Evolutionary conservation across 2,329 filamentous ascomycete species (phyloP).

Genomic region (Diaporthe sp.): DNA sequence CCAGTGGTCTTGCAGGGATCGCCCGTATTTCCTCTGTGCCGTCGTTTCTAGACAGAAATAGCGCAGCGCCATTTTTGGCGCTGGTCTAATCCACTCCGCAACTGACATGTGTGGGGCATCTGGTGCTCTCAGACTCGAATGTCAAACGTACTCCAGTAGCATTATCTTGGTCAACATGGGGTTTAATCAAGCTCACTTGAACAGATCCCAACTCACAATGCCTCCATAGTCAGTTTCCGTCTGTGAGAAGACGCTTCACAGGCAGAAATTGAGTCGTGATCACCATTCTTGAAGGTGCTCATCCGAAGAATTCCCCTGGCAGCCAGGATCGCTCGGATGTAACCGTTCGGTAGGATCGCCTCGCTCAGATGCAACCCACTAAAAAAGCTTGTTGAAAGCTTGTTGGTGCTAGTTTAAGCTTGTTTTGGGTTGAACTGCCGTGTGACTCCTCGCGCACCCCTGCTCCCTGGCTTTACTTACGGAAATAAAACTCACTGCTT

Average conservation of each 20-base stretch:
- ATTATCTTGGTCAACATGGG: neutral
- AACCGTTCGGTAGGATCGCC: slow-evolving; percentile 11
- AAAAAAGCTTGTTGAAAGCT: slow-evolving; percentile 20
- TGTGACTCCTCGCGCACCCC: neutral
- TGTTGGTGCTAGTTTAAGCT: slow-evolving; percentile 16
- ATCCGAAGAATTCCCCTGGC: neutral
- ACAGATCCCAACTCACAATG: neutral
- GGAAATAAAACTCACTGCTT: neutral
- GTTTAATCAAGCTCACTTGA: too few relatives aligned
- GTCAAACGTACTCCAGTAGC: too few relatives aligned
- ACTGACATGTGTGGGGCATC: neutral
- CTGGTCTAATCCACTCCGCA: neutral
- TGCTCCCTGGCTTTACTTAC: neutral
- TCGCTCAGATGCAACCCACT: slow-evolving; percentile 5
- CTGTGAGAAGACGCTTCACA: neutral
- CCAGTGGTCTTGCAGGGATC: neutral
- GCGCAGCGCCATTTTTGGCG: neutral
- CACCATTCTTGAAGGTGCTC: neutral
- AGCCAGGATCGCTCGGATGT: neutral
- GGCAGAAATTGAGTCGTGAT: neutral
- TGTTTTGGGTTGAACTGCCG: slow-evolving; percentile 22
- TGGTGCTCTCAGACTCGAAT: neutral
- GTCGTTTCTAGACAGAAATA: neutral
- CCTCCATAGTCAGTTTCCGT: neutral
- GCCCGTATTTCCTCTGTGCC: neutral